Percentiles rank a stretch among this genome's conserved stretches.
Evolutionary conservation across 352 stramenopile genomes (phyloP).

Genomic region (Globisporangium takayamanum): DNA sequence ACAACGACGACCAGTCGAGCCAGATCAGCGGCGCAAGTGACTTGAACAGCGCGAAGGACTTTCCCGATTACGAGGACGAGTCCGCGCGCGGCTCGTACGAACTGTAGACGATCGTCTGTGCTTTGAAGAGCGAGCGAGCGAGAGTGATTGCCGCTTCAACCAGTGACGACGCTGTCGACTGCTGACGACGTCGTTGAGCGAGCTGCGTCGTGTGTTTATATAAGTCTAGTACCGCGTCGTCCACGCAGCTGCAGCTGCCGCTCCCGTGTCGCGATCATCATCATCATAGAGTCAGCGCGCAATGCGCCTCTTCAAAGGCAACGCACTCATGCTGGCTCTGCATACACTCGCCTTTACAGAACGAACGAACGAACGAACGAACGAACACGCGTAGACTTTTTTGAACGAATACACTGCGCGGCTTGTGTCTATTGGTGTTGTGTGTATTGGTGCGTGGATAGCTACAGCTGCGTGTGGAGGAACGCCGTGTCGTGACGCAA

Average conservation of each 20-base stretch:
- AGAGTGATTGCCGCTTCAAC: background rate
- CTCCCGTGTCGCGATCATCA: background rate
- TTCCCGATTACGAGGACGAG: constrained; percentile 65
- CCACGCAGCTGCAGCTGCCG: background rate
- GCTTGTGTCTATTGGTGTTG: background rate
- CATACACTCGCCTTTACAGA: no score
- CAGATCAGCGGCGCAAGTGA: constrained; percentile 62
- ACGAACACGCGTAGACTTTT: no score
- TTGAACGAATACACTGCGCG: background rate
- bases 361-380: no score
- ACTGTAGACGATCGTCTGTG: constrained; percentile 29
- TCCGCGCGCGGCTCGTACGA: constrained; percentile 75
- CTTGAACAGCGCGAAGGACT: constrained; percentile 57
- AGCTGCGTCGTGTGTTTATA: constrained; percentile 7
- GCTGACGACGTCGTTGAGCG: background rate
- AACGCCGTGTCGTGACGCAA: constrained; percentile 21
- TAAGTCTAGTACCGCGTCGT: constrained; percentile 1
- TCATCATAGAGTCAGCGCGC: background rate
- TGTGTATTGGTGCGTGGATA: background rate
- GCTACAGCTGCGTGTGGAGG: background rate
- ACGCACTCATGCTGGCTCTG: no score
- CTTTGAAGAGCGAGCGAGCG: background rate
- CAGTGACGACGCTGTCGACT: background rate
- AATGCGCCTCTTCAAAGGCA: no score
- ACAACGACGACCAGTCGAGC: constrained; percentile 54